Base-by-base conservation (phyloP, 495 filamentous ascomycete species). In the Penicillium diatomitis region DNA sequence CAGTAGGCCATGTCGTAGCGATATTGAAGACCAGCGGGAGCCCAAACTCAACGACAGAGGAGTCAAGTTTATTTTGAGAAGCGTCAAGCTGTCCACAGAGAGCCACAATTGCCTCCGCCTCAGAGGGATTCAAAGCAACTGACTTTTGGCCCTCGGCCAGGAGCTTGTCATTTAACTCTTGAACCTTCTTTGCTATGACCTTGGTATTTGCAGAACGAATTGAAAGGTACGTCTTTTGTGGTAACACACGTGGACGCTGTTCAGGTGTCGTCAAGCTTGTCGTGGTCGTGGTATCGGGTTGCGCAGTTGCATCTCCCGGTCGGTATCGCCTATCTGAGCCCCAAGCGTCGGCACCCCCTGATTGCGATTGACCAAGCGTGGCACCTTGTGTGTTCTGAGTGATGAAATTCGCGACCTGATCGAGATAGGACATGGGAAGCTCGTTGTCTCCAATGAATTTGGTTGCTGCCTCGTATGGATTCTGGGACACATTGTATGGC, bases 371-470 rank as follows among this genome's bases (percentile, higher is more conserved):
- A 7, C 88, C 91, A 20, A 96, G 70, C 1, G 82, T 86, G 11
- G 89, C 85, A 9, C 90, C 92, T 64, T 90, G 76, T 5, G 90
- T 92, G 61, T 97, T 97, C 46, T 82, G 72, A 12, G 85, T 78
- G 57, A 99, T 96, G 67, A 96, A 99, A 54, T 91, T 85, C 4
- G 91, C 89, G 31, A 97, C 90, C 59, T 91, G 86, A 52, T 97
- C 94, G 10, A 96, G 73, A 58, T 97, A 97, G 4, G 78, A 81
- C 50, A 96, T 84, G 12, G 92, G 85, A 0, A 96, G 80, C 57
- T 96, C 87, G 52, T 99, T 96, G 55, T 90, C 84, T 49, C 81
- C 76, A 30, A 97, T 86, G 59, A 97, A 99, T 61, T 86, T 96
- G 27, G 83, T 86, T 0, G 94, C 94, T 7, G 87, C 84, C 50